Conservation (phyloP, 2,329 filamentous ascomycete species). For the Aureobasidium zeae region DNA sequence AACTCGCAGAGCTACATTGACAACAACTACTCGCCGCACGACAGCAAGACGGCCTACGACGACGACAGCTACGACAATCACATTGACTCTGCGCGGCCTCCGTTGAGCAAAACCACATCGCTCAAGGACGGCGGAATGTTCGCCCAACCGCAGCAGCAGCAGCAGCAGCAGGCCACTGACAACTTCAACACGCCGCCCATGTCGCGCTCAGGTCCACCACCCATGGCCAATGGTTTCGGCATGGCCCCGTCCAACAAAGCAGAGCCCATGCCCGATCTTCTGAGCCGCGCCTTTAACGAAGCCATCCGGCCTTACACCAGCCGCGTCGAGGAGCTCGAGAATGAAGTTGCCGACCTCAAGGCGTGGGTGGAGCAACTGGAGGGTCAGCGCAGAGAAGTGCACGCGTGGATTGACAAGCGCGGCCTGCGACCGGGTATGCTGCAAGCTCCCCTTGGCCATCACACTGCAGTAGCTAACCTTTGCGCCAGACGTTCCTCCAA, state of each 20-base stretch:
- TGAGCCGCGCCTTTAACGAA: slow-evolving; percentile 45
- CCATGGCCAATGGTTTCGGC: slow-evolving; percentile 21
- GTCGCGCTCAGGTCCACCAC: slow-evolving; percentile 12
- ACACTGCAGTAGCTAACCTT: slow-evolving; percentile 1
- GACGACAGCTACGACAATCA: slow-evolving; percentile 34
- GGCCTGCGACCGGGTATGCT: slow-evolving; percentile 43
- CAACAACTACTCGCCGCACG: slow-evolving; percentile 35
- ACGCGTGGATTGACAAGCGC: slow-evolving; percentile 48
- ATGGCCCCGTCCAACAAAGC: slow-evolving; percentile 17
- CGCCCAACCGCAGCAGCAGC: slow-evolving; percentile 22
- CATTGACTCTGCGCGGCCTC: slow-evolving; percentile 31
- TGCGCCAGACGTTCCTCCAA: slow-evolving; percentile 41
- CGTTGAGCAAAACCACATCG: slow-evolving; percentile 22
- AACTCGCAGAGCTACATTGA: slow-evolving; percentile 44
- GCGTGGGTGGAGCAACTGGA: slow-evolving; percentile 44
- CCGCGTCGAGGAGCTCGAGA: slow-evolving; percentile 44
- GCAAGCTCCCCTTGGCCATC: no score
- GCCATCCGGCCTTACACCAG: slow-evolving; percentile 44
- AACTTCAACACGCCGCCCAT: slow-evolving; percentile 16
- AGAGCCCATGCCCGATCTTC: slow-evolving; percentile 42
- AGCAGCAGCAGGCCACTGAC: slow-evolving; percentile 13
- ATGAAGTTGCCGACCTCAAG: slow-evolving; percentile 42
- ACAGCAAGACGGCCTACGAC: slow-evolving; percentile 37
- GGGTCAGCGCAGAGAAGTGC: slow-evolving; percentile 42
- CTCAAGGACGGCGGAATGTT: slow-evolving; percentile 32